A percentile compares a stretch with the other conserved stretches of the same genome.
phyloP scores from a whole-genome alignment of 805 yeast genomes.

The Blastobotrys peoriensis region DNA sequence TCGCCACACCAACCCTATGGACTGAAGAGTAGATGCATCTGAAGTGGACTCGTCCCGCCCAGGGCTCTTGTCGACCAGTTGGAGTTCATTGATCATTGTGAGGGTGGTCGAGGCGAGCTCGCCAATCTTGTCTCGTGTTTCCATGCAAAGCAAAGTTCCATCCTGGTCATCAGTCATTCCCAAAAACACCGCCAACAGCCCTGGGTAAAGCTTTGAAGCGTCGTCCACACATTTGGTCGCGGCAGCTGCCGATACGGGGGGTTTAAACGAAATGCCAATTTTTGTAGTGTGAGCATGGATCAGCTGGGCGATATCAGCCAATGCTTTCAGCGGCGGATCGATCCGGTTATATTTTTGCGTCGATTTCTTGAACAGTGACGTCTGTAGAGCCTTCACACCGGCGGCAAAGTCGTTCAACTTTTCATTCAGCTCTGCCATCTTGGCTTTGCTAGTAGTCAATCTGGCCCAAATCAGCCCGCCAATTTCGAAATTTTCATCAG shows the following conservation, averaged over 20 bases:
- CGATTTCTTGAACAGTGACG: neutral
- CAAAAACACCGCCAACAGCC: slow-evolving; percentile 41
- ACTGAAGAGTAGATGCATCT: slow-evolving; percentile 41
- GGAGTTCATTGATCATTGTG: slow-evolving; percentile 11
- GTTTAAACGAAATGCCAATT: slow-evolving; percentile 62
- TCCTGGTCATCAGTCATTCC: slow-evolving; percentile 34
- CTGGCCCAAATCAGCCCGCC: no score
- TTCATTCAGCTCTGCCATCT: neutral
- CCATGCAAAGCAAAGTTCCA: slow-evolving; percentile 24
- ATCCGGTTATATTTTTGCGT: slow-evolving; percentile 18
- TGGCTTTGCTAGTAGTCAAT: no score
- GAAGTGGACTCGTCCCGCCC: neutral
- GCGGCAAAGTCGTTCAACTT: neutral
- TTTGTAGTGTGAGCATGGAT: slow-evolving; percentile 74
- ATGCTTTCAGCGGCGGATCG: slow-evolving; percentile 47
- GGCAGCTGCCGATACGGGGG: slow-evolving; percentile 46
- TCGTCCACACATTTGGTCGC: slow-evolving; percentile 46
- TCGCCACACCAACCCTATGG: slow-evolving; percentile 70
- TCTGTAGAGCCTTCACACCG: neutral
- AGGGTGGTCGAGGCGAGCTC: slow-evolving; percentile 24
- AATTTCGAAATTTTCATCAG: no score
- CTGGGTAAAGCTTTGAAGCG: slow-evolving; percentile 38
- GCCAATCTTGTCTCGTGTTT: slow-evolving; percentile 18
- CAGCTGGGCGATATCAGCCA: slow-evolving; percentile 52
- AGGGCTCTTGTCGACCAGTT: slow-evolving; percentile 20